phyloP scores from a whole-genome alignment of 768 basidiomycete genomes.

The Kwoniella newhampshirensis region DNA sequence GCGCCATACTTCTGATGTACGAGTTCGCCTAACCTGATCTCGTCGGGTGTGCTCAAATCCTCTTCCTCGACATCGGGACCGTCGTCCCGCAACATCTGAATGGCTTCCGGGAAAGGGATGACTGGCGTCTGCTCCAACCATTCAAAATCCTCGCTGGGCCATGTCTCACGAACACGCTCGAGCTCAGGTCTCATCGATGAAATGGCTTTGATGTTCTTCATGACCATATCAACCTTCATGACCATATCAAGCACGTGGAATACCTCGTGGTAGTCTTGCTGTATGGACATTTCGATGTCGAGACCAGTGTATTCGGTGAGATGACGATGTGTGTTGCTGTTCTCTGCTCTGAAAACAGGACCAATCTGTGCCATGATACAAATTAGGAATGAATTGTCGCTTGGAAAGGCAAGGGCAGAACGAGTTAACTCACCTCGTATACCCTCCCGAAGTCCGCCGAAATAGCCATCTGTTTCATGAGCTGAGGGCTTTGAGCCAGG shows the following conservation, averaged over 20 bases:
- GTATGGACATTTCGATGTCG: constrained; percentile 94
- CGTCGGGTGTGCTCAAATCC: constrained; percentile 92
- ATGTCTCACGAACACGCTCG: constrained; percentile 72
- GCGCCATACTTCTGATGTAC: constrained; percentile 89
- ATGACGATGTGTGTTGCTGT: constrained; percentile 92
- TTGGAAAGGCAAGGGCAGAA: not conserved
- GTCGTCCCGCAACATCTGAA: constrained; percentile 71
- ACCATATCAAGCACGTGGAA: constrained; percentile 81
- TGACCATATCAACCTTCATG: constrained; percentile 78
- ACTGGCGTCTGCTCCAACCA: constrained; percentile 83
- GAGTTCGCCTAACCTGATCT: constrained; percentile 81
- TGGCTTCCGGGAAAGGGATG: constrained; percentile 78
- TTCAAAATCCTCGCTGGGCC: constrained; percentile 88
- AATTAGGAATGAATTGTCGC: not conserved
- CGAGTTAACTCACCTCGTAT: constrained; percentile 74
- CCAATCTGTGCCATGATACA: not conserved
- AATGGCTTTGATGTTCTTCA: constrained; percentile 66
- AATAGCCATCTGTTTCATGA: constrained; percentile 97
- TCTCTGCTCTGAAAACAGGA: constrained; percentile 92
- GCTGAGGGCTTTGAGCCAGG: constrained; percentile 91
- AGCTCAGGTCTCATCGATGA: constrained; percentile 65
- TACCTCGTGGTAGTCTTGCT: constrained; percentile 95
- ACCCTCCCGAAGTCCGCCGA: constrained; percentile 95
- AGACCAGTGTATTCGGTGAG: constrained; percentile 96
- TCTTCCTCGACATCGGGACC: constrained; percentile 62